Conservation (phyloP, 768 basidiomycete genomes). For the Neoboletus magnificus region DNA sequence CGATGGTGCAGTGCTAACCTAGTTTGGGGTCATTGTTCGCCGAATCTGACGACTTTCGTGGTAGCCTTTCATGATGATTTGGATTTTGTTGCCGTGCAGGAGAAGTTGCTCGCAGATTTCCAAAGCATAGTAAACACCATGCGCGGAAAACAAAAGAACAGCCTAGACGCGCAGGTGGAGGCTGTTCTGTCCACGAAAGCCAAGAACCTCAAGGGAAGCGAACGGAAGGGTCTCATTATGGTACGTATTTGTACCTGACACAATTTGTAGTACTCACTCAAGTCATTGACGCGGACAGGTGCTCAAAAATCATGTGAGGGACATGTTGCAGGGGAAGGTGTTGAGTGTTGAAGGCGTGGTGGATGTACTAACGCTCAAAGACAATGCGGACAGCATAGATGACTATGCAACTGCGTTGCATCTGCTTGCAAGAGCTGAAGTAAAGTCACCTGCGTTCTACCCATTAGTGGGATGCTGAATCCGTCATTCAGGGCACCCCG, state of each 20-base stretch:
- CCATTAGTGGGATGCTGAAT: not conserved
- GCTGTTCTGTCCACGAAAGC: constrained; percentile 57
- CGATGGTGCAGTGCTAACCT: constrained; percentile 44
- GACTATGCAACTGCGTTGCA: constrained; percentile 71
- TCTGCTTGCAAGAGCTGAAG: constrained; percentile 55
- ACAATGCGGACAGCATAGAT: constrained; percentile 57
- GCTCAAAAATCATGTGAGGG: constrained; percentile 65
- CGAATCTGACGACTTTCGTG: constrained; percentile 5
- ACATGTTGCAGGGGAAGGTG: constrained; percentile 70
- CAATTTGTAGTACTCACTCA: not conserved
- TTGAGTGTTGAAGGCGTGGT: constrained; percentile 76
- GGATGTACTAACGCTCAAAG: constrained; percentile 83
- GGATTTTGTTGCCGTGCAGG: constrained; percentile 85
- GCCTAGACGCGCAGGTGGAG: constrained; percentile 67
- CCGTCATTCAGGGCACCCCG: constrained; percentile 55
- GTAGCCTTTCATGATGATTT: constrained; percentile 82
- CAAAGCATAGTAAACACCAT: constrained; percentile 43
- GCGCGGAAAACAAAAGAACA: constrained; percentile 55
- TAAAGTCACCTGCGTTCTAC: constrained; percentile 27
- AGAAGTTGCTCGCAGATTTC: constrained; percentile 63
- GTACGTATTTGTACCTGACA: constrained; percentile 14
- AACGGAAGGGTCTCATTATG: constrained; percentile 49
- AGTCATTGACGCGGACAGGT: constrained; percentile 38
- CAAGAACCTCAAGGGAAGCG: constrained; percentile 33
- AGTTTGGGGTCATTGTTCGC: not conserved